Conservation (phyloP, 805 yeast genomes). For the Suhomyces vadensis region DNA sequence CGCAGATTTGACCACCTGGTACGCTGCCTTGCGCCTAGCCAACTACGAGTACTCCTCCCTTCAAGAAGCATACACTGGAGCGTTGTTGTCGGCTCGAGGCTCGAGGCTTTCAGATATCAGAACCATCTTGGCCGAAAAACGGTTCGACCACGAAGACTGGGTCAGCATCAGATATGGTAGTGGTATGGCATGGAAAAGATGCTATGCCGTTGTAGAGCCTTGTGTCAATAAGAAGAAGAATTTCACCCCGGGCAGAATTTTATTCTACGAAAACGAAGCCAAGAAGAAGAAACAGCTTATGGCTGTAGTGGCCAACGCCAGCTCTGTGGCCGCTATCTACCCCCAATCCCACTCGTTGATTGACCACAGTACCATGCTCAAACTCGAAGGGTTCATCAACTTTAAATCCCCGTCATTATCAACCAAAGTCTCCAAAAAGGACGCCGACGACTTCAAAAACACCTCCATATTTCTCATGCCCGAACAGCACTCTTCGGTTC, state of each 20-base stretch:
- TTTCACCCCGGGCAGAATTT: slow-evolving; percentile 61
- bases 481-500: slow-evolving; percentile 46
- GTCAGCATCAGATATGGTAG: slow-evolving; percentile 91
- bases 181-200: slow-evolving; percentile 97
- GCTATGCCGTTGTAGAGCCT: slow-evolving; percentile 87
- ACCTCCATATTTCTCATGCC: slow-evolving; percentile 47
- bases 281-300: slow-evolving; percentile 68
- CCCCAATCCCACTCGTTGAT: slow-evolving; percentile 82
- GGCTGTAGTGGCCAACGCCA: slow-evolving; percentile 74
- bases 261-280: slow-evolving; percentile 82
- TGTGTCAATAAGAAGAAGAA: slow-evolving; percentile 50
- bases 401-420: slow-evolving; percentile 47
- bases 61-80: slow-evolving; percentile 97
- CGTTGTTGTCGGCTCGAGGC: slow-evolving; percentile 88
- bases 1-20: slow-evolving; percentile 73
- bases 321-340: slow-evolving; percentile 83
- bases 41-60: slow-evolving; percentile 77
- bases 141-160: slow-evolving; percentile 91
- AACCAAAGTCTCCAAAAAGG: slow-evolving; percentile 34
- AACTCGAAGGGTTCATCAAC: slow-evolving; percentile 78
- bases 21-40: slow-evolving; percentile 77
- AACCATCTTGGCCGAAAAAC: slow-evolving; percentile 79
- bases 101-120: slow-evolving; percentile 82
- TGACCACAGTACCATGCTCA: slow-evolving; percentile 85
- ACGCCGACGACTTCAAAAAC: slow-evolving; percentile 36